These are phyloP conservation scores for Leccinum variicolor DNA, from an alignment of 768 basidiomycete species.

Conservation along the genomic window DNA sequence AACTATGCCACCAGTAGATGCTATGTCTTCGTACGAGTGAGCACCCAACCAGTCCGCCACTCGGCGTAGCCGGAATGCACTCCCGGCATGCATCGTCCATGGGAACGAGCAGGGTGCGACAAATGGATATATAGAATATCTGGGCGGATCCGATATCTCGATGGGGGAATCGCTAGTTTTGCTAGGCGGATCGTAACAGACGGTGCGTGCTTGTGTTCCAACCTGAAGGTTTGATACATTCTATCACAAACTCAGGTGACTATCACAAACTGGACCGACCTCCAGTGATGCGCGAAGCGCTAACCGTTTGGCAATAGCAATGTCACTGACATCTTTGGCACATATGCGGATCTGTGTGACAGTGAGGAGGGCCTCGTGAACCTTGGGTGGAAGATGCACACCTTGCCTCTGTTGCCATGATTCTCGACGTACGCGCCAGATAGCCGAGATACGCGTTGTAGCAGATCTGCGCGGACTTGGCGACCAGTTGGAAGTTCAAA, in stretches of 20 bases:
- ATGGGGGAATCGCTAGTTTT: slow-evolving; percentile 24
- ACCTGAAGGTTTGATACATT: slow-evolving; percentile 11
- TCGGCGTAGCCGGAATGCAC: slow-evolving; percentile 57
- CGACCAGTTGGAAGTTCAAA: slow-evolving; percentile 43
- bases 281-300: slow-evolving; percentile 49
- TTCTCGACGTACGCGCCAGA: slow-evolving; percentile 64
- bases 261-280: slow-evolving; percentile 34
- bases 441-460: slow-evolving; percentile 65
- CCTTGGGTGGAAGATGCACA: slow-evolving; percentile 20
- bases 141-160: slow-evolving; percentile 30
- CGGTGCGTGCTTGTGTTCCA: slow-evolving; percentile 12
- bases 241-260: slow-evolving; percentile 5
- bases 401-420: slow-evolving; percentile 43
- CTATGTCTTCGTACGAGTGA: slow-evolving; percentile 32
- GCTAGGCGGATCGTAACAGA: slow-evolving; percentile 32
- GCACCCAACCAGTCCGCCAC: slow-evolving; percentile 58
- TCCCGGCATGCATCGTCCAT: slow-evolving; percentile 42
- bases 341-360: slow-evolving; percentile 51
- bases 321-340: slow-evolving; percentile 41
- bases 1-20: slow-evolving; percentile 37
- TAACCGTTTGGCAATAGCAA: slow-evolving; percentile 48
- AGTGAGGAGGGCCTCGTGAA: background rate
- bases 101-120: slow-evolving; percentile 45
- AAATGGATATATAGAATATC: slow-evolving; percentile 71
- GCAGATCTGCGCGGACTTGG: slow-evolving; percentile 42